Conservation (phyloP, 306 rosid species). For the Quercus berberidifolia region DNA sequence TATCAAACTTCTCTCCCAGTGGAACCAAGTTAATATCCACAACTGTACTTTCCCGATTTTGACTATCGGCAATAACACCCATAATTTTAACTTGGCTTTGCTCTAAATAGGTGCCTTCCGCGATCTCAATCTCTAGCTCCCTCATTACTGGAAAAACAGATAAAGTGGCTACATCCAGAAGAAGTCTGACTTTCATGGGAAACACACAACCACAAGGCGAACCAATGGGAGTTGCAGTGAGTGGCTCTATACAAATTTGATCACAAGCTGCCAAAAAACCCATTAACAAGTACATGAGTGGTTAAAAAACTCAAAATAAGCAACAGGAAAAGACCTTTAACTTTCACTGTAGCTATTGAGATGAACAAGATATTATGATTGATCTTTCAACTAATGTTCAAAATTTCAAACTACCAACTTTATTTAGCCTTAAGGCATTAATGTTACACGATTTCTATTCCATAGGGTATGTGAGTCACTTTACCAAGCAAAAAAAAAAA, state of each 20-base stretch:
- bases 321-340: background rate
- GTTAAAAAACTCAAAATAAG: conserved; percentile 1
- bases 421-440: no score
- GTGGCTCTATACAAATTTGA: conserved; percentile 78
- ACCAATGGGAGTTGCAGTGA: conserved; percentile 75
- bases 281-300: conserved; percentile 19
- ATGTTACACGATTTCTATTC: no score
- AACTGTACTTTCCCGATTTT: conserved; percentile 65
- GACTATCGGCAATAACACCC: conserved; percentile 87
- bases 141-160: conserved; percentile 71
- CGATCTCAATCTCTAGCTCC: conserved; percentile 83
- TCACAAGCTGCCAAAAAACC: conserved; percentile 59
- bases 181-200: conserved; percentile 85
- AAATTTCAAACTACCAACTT: background rate
- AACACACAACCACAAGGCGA: conserved; percentile 96
- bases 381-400: background rate
- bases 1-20: conserved; percentile 82
- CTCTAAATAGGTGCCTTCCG: conserved; percentile 75
- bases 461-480: no score
- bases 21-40: conserved; percentile 91
- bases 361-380: background rate
- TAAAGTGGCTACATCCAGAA: conserved; percentile 70
- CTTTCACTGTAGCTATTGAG: background rate
- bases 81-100: conserved; percentile 94
- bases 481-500: no score